phyloP scores from a whole-genome alignment of 2,329 filamentous ascomycete genomes.

The Cladophialophora bantiana region DNA sequence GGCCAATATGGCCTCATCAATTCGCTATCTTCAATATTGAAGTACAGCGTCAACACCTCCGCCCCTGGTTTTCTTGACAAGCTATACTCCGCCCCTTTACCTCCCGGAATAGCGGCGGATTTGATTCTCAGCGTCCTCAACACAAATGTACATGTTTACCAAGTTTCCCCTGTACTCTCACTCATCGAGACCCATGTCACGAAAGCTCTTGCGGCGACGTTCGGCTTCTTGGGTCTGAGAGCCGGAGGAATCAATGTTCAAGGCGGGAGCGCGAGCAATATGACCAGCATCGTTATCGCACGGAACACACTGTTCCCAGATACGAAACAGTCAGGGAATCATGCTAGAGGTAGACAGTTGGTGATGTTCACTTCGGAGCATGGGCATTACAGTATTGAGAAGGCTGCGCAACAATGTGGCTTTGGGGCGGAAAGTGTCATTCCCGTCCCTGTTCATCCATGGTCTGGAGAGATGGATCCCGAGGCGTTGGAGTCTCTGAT shows the following conservation, averaged over 20 bases:
- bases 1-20: constrained; percentile 78
- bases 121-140: constrained; percentile 85
- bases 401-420: constrained; percentile 89
- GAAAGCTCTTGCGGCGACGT: constrained; percentile 73
- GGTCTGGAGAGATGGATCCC: constrained; percentile 73
- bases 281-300: constrained; percentile 83
- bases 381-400: constrained; percentile 93
- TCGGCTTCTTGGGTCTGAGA: constrained; percentile 73
- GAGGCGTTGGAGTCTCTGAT: constrained; percentile 70
- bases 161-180: constrained; percentile 87
- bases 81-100: constrained; percentile 87
- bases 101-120: constrained; percentile 84
- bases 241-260: constrained; percentile 77
- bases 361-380: constrained; percentile 87
- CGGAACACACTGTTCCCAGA: constrained; percentile 83
- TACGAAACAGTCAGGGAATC: constrained; percentile 76
- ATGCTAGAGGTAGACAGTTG: constrained; percentile 61
- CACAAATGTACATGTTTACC: constrained; percentile 93
- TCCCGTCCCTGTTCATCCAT: constrained; percentile 73
- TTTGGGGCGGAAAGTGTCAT: constrained; percentile 78
- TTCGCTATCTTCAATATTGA: constrained; percentile 73
- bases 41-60: constrained; percentile 97
- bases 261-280: constrained; percentile 84
- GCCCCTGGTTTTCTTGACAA: constrained; percentile 97
- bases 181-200: constrained; percentile 86